Base-by-base conservation (phyloP, 2,329 filamentous ascomycete genomes). In the Paecilomyces sp. region DNA sequence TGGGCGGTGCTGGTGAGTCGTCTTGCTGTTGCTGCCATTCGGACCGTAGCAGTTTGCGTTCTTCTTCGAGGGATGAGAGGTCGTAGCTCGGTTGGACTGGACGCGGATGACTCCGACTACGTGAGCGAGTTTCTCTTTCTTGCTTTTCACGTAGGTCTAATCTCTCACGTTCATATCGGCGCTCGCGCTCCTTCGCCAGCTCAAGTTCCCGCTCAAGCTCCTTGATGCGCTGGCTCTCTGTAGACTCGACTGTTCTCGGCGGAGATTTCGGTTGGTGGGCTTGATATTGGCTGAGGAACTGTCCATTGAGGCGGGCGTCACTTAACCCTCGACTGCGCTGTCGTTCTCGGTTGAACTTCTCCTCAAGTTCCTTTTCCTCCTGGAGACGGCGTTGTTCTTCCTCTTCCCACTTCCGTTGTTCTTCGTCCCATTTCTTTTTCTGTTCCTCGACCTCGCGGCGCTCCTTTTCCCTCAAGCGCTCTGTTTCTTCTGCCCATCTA, bases 211-310 rank as follows among this genome's bases (percentile, higher is more conserved):
- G 80, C 76, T 97, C 93, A 4, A 97, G 81, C 71, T 97, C 88
- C 67, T 84, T 84, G 63, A 97, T 87, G 50, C 92, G 86, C 63
- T 82, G 83, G 63, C 81, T 85, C 72, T 93, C 84, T 2, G 79
- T 74, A 25, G 77, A 79, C 61, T 76, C 41, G 41, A 18, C 18
- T 47, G n/a, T 47, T 1, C 41, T 47, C 15, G 41, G 41, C n/a
- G 41, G 41, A 8, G 41, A 47, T 18, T 47, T 47, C 41, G 41
- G 69, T 75, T 89, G 86, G 65, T 91, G 87, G 22, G 88, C 86
- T 72, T 91, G 88, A 71, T 96, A 96, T 70, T 96, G 89, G 69
- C 90, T 93, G 56, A 96, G 82, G 67, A 88, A 92, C 70, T 96
- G 92, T 2, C 92, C 92, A 61, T 87, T 88, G 24, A 96, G 80